Evolutionary conservation across 2,329 filamentous ascomycete species (phyloP).

Genomic region (Scopulariopsis brevicaulis): DNA sequence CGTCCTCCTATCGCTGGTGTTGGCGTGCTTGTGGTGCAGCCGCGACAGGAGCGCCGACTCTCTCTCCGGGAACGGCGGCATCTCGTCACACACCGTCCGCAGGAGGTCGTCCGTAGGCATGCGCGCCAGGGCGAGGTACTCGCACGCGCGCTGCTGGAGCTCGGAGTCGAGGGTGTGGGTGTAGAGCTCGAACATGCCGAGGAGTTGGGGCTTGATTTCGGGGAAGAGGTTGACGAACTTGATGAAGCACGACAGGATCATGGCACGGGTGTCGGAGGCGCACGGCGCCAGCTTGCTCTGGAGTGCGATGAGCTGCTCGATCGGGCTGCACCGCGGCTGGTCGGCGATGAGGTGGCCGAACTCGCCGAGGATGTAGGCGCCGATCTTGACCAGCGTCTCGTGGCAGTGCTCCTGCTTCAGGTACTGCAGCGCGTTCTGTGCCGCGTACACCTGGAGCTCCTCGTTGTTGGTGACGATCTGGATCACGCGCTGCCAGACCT

Average conservation of each 20-base stretch:
- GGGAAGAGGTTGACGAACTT: constrained; percentile 98
- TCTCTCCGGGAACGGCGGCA: constrained; percentile 95
- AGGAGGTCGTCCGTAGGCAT: constrained; percentile 84
- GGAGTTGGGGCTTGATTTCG: constrained; percentile 90
- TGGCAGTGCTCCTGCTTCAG: constrained; percentile 90
- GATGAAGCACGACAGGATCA: constrained; percentile 90
- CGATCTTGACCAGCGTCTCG: constrained; percentile 95
- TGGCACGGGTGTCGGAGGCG: constrained; percentile 80
- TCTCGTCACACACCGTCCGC: constrained; percentile 91
- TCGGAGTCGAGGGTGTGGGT: constrained; percentile 93
- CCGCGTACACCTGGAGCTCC: constrained; percentile 91
- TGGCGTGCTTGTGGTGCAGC: constrained; percentile 87
- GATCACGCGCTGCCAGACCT: constrained; percentile 97
- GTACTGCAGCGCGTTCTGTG: constrained; percentile 85
- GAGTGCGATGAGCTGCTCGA: constrained; percentile 90
- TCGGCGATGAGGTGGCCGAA: constrained; percentile 96
- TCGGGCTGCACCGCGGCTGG: constrained; percentile 81
- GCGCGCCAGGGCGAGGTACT: constrained; percentile 79
- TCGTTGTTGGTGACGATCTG: constrained; percentile 99
- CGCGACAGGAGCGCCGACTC: constrained; percentile 85
- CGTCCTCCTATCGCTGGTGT: constrained; percentile 87
- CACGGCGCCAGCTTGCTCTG: constrained; percentile 83
- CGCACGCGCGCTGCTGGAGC: constrained; percentile 89
- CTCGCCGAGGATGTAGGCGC: constrained; percentile 88
- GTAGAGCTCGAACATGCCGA: constrained; percentile 84